Base-by-base conservation (phyloP, 2,329 filamentous ascomycete genomes). In the Colletotrichum tofieldiae region DNA sequence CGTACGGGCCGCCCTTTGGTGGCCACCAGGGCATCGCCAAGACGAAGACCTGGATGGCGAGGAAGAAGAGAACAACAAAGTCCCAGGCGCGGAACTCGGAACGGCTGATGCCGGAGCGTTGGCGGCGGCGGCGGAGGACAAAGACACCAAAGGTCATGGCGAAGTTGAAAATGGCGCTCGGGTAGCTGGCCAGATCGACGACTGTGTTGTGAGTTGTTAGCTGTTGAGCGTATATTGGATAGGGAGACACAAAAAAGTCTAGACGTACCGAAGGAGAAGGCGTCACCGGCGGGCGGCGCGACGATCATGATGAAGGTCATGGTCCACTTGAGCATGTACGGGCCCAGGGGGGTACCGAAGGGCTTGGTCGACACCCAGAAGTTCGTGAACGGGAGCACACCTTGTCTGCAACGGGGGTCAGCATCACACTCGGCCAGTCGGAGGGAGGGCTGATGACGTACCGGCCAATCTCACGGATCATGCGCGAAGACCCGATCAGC, bases 1-100 rank as follows among this genome's bases (percentile, higher is more conserved):
- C 89, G 43, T 87, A 86, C 0, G 83, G 82, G 0, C 92, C 92
- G 0, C 83, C 86, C 0, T 84, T 83, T 0, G 92, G 93, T 2
- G 92, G 92, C 75, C 90, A 92, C 92, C 92, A 94, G 0, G 92
- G 92, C 86, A 93, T 93, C 20, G 91, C 85, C 2, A 94, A 81
- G 55, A 93, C 82, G 71, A 90, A 93, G 0, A 91, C 67, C 63
- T 92, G 88, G 0, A 90, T 81, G 0, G 89, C 77, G 56, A 92
- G 86, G 60, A 86, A 90, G 79, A 94, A 92, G 9, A 87, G 76
- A 1, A 93, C 79, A 0, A 87, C 84, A 0, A 86, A 64, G 69
- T 90, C 78, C 91, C 91, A 93, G 0, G 90, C 87, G 8, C 81
- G 83, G 79, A 92, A 93, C 5, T 86, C 85, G 0, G 88, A 81